Evolutionary conservation across 2,329 filamentous ascomycete species (phyloP).

Genomic region (Monilinia fructicola): DNA sequence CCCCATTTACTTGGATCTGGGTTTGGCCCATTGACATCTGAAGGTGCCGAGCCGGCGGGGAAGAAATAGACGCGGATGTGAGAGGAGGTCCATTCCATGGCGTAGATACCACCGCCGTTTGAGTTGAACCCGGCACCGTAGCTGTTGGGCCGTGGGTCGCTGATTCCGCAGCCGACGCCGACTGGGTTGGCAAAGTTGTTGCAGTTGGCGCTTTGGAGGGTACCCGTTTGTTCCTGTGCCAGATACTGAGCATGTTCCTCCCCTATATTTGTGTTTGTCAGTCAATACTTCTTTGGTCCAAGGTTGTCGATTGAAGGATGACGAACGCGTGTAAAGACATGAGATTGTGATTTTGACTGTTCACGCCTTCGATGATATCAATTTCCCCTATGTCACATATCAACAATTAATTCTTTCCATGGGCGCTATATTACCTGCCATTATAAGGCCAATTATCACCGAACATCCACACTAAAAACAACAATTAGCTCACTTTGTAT

Average conservation of each 20-base stretch:
- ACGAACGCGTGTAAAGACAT: conserved; percentile 21
- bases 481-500: not conserved
- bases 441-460: conserved; percentile 26
- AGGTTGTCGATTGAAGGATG: not conserved
- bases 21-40: conserved; percentile 56
- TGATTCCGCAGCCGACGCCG: conserved; percentile 30
- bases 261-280: not conserved
- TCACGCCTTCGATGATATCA: conserved; percentile 20
- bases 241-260: conserved; percentile 6
- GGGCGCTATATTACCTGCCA: not conserved
- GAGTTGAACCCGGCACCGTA: conserved; percentile 67
- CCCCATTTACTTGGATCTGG: conserved; percentile 70
- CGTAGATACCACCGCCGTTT: conserved; percentile 63
- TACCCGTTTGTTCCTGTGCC: not conserved
- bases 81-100: conserved; percentile 65
- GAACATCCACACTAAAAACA: conserved; percentile 13
- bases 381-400: not conserved
- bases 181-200: conserved; percentile 5
- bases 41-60: conserved; percentile 67
- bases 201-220: conserved; percentile 15
- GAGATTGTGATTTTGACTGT: not conserved
- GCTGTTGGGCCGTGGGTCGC: conserved; percentile 26
- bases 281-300: not conserved
- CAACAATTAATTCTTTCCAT: not conserved
- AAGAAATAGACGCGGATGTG: conserved; percentile 65